Conservation (phyloP, 768 basidiomycete species). For the Russula sp. region DNA sequence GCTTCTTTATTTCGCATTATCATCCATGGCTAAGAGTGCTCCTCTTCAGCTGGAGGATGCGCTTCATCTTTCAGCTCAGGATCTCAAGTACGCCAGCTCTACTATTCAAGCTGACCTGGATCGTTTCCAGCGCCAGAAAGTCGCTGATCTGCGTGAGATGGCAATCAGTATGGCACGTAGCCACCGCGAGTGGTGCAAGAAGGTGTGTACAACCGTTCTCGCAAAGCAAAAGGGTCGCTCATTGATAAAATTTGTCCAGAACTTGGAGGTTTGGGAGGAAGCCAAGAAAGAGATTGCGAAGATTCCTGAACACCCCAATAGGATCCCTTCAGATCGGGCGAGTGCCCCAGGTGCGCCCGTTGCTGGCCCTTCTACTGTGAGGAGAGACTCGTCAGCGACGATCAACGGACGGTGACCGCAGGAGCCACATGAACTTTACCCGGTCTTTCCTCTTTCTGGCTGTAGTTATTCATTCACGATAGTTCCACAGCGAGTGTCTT, state of each 20-base stretch:
- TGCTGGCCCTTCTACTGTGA: constrained; percentile 29
- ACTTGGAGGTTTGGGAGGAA: constrained; percentile 95
- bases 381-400: constrained; percentile 64
- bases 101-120: constrained; percentile 98
- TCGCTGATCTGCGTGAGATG: constrained; percentile 94
- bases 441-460: neutral
- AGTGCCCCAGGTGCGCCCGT: constrained; percentile 14
- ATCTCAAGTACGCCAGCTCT: constrained; percentile 91
- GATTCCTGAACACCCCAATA: constrained; percentile 88
- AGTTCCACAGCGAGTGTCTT: neutral
- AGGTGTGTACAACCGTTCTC: constrained; percentile 44
- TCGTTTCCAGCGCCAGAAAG: constrained; percentile 97
- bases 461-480: neutral
- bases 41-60: constrained; percentile 82
- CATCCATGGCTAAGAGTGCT: constrained; percentile 7
- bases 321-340: constrained; percentile 38
- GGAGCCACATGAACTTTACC: neutral
- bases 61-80: constrained; percentile 83
- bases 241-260: constrained; percentile 41
- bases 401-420: constrained; percentile 49
- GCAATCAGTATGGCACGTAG: constrained; percentile 80
- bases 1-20: neutral
- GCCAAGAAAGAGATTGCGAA: constrained; percentile 86
- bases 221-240: neutral
- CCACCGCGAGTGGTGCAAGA: constrained; percentile 95